These are phyloP conservation scores for Fragilariopsis cylindrus DNA, from an alignment of 108 stramenopile genomes.

Conservation along the genomic window DNA sequence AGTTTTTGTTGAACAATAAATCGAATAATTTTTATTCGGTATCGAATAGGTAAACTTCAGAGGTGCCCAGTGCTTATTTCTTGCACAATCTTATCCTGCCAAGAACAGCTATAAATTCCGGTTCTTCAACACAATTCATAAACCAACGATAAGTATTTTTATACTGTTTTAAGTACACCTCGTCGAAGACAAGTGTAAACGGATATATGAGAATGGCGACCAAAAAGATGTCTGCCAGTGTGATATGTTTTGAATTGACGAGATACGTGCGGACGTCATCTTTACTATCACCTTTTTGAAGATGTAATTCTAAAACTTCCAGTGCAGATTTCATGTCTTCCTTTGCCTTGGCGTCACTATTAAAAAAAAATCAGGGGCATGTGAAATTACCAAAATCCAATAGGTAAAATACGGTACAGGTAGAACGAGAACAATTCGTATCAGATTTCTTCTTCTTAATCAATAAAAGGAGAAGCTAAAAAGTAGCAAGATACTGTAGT, in stretches of 20 bases:
- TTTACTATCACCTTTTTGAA: conserved; percentile 23
- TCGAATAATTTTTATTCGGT: too few species aligned
- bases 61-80: conserved; percentile 13
- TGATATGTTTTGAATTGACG: conserved; percentile 72
- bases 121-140: conserved; percentile 75
- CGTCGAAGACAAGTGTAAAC: conserved; percentile 80
- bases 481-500: too few species aligned
- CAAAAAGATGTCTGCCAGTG: conserved; percentile 90
- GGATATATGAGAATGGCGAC: conserved; percentile 88
- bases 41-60: too few species aligned
- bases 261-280: conserved; percentile 46
- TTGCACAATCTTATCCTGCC: conserved; percentile 79
- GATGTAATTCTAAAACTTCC: conserved; percentile 60
- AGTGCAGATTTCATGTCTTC: conserved; percentile 67
- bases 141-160: conserved; percentile 84
- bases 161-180: conserved; percentile 54
- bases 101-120: conserved; percentile 79
- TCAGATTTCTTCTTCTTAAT: too few species aligned
- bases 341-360: conserved; percentile 67
- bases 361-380: not conserved
- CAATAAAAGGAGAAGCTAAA: too few species aligned
- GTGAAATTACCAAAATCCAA: not conserved
- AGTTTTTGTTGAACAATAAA: too few species aligned
- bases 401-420: too few species aligned
- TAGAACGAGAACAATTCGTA: too few species aligned